Percentiles rank a stretch among this genome's conserved stretches.
Evolutionary conservation across 257 asterid genomes (phyloP).

Genomic region (Fraxinus excelsior): DNA sequence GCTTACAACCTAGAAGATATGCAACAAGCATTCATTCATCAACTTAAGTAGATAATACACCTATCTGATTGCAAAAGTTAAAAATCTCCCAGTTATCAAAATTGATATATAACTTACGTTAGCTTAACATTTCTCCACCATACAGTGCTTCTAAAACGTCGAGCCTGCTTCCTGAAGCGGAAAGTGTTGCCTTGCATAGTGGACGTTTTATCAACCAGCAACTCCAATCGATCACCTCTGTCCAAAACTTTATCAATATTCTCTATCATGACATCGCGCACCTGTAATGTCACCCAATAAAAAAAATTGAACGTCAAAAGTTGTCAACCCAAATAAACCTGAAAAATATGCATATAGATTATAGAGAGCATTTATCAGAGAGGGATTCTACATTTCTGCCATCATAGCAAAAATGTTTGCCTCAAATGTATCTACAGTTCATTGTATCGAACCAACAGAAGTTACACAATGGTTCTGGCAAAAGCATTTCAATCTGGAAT

Average conservation of each 20-base stretch:
- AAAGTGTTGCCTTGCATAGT: conserved; percentile 93
- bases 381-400: conserved; percentile 13
- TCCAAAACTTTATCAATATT: conserved; percentile 95
- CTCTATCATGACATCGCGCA: conserved; percentile 91
- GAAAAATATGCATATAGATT: not conserved
- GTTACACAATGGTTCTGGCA: not conserved
- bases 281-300: conserved; percentile 50
- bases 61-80: not conserved
- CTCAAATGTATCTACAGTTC: conserved; percentile 5
- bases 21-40: not conserved
- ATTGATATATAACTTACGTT: conserved; percentile 61
- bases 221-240: conserved; percentile 95
- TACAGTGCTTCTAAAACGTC: conserved; percentile 86
- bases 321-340: conserved; percentile 12
- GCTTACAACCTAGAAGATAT: not conserved
- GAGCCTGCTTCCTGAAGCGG: conserved; percentile 97
- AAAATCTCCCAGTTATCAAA: not conserved
- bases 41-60: not conserved
- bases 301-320: conserved; percentile 2
- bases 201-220: conserved; percentile 92
- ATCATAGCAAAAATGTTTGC: conserved; percentile 8
- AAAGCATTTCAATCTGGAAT: conserved; percentile 12
- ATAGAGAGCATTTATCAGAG: not conserved
- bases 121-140: conserved; percentile 99
- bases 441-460: conserved; percentile 13